A percentile compares a stretch with the other conserved stretches of the same genome.
Conservation (phyloP, 2,329 filamentous ascomycete species). For the Dendryphion nanum region DNA sequence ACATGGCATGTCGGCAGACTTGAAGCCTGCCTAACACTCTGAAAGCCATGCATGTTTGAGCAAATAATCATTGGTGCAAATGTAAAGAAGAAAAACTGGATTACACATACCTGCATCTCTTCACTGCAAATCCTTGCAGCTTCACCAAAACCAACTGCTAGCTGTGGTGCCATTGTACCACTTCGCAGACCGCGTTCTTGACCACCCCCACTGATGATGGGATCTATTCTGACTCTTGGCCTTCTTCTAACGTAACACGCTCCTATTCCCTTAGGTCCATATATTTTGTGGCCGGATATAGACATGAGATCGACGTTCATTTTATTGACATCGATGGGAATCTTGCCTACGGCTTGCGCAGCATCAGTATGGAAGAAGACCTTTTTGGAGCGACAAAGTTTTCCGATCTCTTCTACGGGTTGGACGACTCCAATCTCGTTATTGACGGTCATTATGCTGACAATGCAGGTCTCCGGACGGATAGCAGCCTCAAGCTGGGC, state of each 20-base stretch:
- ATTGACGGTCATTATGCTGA: conserved; percentile 99
- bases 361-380: conserved; percentile 98
- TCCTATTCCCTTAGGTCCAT: conserved; percentile 94
- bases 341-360: conserved; percentile 98
- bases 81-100: conserved; percentile 13
- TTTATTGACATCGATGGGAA: conserved; percentile 91
- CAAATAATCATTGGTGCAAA: conserved; percentile 69
- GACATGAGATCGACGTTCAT: conserved; percentile 99
- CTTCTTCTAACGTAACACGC: conserved; percentile 93
- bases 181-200: conserved; percentile 94
- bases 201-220: conserved; percentile 92
- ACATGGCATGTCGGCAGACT: conserved; percentile 40
- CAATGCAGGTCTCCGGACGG: conserved; percentile 82
- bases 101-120: conserved; percentile 77
- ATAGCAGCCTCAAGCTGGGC: conserved; percentile 84
- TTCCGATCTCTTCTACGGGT: conserved; percentile 88
- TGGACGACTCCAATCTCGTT: conserved; percentile 99
- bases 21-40: conserved; percentile 51
- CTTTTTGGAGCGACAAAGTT: conserved; percentile 86
- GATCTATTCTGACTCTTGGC: conserved; percentile 89
- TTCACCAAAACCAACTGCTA: conserved; percentile 92
- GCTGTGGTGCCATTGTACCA: conserved; percentile 84
- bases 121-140: conserved; percentile 88
- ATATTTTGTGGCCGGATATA: conserved; percentile 97
- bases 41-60: conserved; percentile 88